These are phyloP conservation scores for Stemphylium beticola DNA, from an alignment of 2,329 filamentous ascomycete species.

Conservation along the genomic window DNA sequence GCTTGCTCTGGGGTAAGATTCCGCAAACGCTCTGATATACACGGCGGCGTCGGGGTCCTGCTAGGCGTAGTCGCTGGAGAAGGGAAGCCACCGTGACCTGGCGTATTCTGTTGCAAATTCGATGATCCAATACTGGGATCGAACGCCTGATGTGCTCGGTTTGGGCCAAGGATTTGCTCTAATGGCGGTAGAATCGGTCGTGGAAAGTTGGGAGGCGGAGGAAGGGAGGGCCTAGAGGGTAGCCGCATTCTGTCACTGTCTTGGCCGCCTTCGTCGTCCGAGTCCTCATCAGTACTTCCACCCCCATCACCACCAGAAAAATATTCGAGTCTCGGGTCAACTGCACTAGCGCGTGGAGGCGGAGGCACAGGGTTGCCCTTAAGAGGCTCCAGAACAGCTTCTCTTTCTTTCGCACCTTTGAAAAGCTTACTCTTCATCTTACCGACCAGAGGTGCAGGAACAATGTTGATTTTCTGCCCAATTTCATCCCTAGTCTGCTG, in stretches of 20 bases:
- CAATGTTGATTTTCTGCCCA: constrained; percentile 19
- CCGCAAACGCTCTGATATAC: background rate
- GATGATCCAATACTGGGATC: background rate
- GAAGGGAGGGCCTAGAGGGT: background rate
- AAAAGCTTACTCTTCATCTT: constrained; percentile 32
- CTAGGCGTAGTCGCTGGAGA: background rate
- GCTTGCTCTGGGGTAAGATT: too few species aligned
- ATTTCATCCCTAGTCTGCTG: background rate
- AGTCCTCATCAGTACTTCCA: constrained; percentile 4
- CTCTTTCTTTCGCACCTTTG: constrained; percentile 14
- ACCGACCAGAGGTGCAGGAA: constrained; percentile 26
- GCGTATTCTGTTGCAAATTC: background rate
- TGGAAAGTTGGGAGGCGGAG: background rate
- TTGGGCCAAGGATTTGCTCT: background rate
- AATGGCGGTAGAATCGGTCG: background rate
- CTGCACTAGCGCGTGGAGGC: background rate
- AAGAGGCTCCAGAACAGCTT: background rate
- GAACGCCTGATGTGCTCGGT: background rate
- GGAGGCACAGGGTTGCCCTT: background rate
- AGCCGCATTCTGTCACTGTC: background rate
- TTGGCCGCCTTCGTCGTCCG: constrained; percentile 6
- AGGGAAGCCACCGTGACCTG: background rate
- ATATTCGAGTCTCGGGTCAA: background rate
- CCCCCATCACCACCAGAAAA: background rate
- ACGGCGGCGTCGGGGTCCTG: background rate